Evolutionary conservation across 2,329 filamentous ascomycete species (phyloP), one percentile per base, ranked within the genome.

Genomic region (Apiospora aurea): DNA sequence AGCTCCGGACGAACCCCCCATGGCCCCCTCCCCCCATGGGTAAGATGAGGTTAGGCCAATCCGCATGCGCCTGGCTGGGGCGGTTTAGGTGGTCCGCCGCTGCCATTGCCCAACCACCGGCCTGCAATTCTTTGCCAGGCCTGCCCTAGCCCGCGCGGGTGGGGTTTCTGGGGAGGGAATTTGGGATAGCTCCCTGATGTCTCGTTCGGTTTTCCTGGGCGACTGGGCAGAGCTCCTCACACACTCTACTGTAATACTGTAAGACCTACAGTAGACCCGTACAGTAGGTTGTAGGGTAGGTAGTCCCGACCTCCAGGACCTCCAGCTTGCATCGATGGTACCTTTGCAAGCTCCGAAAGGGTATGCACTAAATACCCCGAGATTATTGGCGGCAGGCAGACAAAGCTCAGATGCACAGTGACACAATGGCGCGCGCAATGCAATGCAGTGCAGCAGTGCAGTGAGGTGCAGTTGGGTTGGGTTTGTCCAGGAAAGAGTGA

Each of bases 21-120:
- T 57, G 18, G n/a, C n/a, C 53, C 57, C 26, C 21, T 34, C 10
- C 57, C 57, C 53, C 57, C 57, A 34, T 64, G 57, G 57, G 57
- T 41, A 64, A 64, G 21, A 64, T 41, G 57, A 64, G 57, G 57
- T 64, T 64, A 64, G 57, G 57, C 44, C 57, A 64, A 64, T 64
- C 18, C 57, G 57, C 34, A 64, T 13, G 29, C 34, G 41, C 57
- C 57, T 34, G 57, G 57, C 57, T 41, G 34, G 57, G 57, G 57
- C 5, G 21, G 5, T 38, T 61, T 38, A 61, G 29, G 53, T 38
- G 29, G 53, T 13, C 5, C 29, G 29, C 2, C n/a, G 2, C 7
- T 16, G 49, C 57, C 57, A 64, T 64, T 64, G 57, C 18, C 57
- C 57, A 64, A 64, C 57, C 57, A 64, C 18, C 57, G 57, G 11